Base-by-base conservation (phyloP, 495 filamentous ascomycete species). In the Penicillium egyptiacum region DNA sequence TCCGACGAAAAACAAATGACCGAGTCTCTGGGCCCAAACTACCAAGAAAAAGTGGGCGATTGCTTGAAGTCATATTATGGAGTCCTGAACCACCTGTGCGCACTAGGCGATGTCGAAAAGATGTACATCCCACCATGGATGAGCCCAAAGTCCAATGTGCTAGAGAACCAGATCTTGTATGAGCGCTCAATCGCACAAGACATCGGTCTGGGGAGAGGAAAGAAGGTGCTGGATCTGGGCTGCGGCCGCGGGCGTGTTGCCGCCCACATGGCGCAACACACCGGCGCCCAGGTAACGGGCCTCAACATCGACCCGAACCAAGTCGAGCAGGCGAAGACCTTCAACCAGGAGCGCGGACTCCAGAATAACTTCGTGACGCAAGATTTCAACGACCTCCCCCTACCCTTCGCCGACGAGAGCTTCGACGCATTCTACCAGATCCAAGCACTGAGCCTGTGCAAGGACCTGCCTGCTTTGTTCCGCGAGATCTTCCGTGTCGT, bases 111-210 rank as follows among this genome's bases (percentile, higher is more conserved):
- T 55, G 83, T 86, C 25, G 83, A 86, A 62, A 86, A 86, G 70
- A 86, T 86, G 83, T 86, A 86, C 64, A 85, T 86, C 50, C 83
- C 83, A 25, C 83, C 83, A 4, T 76, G 79, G 61, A 83, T 86
- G 81, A 79, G 82, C 67, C 75, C 74, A 61, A 79, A 80, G 55
- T 76, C 76, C n/a, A 75, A 70, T 6, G 77, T 83, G 3, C 68
- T 68, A 33, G 72, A 77, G 55, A 77, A 77, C 62, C 81, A 86
- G 62, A 72, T 84, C 50, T 74, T 85, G n/a, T 85, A 83, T 55
- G 83, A 86, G 67, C 76, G 80, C 56, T 80, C 79, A 53, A 77
- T 86, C 56, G 80, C 82, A 19, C 61, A 67, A 11, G 73, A 82
- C 50, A 76, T 86, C 45, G 79, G 76, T 37, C 63, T 86, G 23